Base-by-base conservation (phyloP, 1,284 basidiomycete species). In the Leccinum laetum region DNA sequence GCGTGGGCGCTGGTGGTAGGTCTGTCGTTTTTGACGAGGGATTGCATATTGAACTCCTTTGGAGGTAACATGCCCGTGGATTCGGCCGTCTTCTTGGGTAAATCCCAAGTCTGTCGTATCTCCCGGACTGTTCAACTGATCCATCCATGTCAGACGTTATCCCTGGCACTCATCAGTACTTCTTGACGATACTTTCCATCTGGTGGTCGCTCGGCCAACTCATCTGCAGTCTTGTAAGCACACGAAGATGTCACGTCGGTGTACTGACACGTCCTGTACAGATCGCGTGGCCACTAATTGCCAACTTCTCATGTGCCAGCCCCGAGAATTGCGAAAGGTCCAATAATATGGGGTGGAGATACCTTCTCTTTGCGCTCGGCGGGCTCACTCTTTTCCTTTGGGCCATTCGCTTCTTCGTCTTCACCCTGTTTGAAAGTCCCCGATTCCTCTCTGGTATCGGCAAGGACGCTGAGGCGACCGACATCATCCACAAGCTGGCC, bases 121-220 rank as follows among this genome's bases (percentile, higher is more conserved):
- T 41, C 7, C 6, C 9, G 44, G n/a, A 37, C 9, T 9, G 1
- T 2, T 52, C 14, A 8, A 18, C 32, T 52, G 13, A 64, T 32
- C 9, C n/a, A 58, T n/a, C 55, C 4, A 2, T 44, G n/a, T 29
- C 24, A 86, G 89, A 91, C 70, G 88, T 90, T 62, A 73, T 90
- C 1, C 90, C 90, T 0, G 84, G 82, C 7, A 83, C 84, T n/a
- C 88, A 90, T 69, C 90, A 91, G 66, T 91, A 88, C 68, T 81
- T 91, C 9, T 77, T 91, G 18, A 90, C 90, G 0, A 77, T 90
- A 24, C 79, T 92, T 6, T 88, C 88, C 1, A 85, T 90, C 24
- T 92, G 87, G 87, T 92, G 89, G 89, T 83, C 84, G 4, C 81
- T 91, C 69, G 86, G 91, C 64, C 83, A 88, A 76, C 79, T 92